Evolutionary conservation across 352 stramenopile species (phyloP).

Genomic region (Phytopythium oedochilum): DNA sequence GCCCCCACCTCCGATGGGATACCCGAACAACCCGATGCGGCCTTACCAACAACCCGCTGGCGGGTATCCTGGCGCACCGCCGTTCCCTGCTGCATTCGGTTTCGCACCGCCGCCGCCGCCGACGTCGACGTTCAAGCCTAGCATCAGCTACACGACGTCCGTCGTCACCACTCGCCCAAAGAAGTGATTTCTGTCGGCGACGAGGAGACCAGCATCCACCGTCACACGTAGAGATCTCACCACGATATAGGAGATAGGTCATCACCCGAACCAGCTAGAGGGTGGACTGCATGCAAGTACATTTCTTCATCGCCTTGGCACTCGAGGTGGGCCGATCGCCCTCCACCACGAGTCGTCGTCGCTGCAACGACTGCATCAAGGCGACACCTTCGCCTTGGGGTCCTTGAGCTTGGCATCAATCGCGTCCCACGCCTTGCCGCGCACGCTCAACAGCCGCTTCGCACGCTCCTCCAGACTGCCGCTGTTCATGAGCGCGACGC

Average conservation of each 20-base stretch:
- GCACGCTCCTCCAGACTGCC: slow-evolving; percentile 91
- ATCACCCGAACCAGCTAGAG: not conserved
- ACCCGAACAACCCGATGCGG: slow-evolving; percentile 12
- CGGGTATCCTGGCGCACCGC: slow-evolving; percentile 1
- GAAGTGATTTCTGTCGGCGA: slow-evolving; percentile 25
- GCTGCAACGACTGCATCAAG: not conserved
- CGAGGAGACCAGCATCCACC: not conserved
- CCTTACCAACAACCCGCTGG: slow-evolving; percentile 1
- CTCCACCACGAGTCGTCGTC: too few relatives aligned
- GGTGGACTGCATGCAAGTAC: not conserved
- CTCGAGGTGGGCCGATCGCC: too few relatives aligned
- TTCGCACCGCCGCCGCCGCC: slow-evolving; percentile 30
- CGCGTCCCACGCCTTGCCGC: slow-evolving; percentile 89
- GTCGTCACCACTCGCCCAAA: slow-evolving; percentile 59
- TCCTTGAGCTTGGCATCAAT: slow-evolving; percentile 83
- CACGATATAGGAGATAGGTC: not conserved
- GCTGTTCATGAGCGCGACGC: slow-evolving; percentile 21
- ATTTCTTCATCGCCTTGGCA: not conserved
- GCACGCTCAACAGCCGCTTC: slow-evolving; percentile 88
- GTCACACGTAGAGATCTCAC: not conserved
- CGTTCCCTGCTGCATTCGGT: slow-evolving; percentile 17
- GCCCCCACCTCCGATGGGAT: slow-evolving; percentile 18
- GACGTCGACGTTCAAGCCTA: slow-evolving; percentile 65
- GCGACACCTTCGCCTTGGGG: slow-evolving; percentile 26
- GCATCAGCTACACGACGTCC: slow-evolving; percentile 68